These are phyloP conservation scores for Plantago lanceolata DNA, from an alignment of 305 asterid species.

Conservation along the genomic window DNA sequence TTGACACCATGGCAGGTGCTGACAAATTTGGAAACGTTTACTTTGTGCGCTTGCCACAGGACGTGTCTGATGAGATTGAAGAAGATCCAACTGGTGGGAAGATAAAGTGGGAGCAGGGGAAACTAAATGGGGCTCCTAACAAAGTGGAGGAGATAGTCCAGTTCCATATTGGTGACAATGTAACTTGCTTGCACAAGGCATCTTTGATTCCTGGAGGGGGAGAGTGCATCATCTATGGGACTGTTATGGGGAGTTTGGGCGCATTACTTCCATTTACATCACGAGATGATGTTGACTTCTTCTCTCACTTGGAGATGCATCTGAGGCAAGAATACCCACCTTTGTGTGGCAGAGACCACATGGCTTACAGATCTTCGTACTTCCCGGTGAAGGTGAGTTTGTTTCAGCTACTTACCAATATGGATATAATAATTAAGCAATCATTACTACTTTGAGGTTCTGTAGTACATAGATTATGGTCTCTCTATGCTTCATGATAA, in stretches of 20 bases:
- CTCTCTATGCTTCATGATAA: not conserved
- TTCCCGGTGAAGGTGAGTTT: slow-evolving; percentile 84
- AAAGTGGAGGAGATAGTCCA: slow-evolving; percentile 97
- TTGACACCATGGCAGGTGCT: slow-evolving; percentile 96
- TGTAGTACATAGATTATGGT: not conserved
- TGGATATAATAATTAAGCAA: not conserved
- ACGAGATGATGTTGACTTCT: slow-evolving; percentile 97
- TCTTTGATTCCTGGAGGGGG: slow-evolving; percentile 95
- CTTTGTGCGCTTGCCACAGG: slow-evolving; percentile 95
- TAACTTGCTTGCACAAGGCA: slow-evolving; percentile 81
- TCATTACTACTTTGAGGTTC: not conserved
- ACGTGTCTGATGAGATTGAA: slow-evolving; percentile 96
- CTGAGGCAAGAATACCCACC: slow-evolving; percentile 98
- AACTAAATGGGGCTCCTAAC: slow-evolving; percentile 96
- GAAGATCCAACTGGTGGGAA: slow-evolving; percentile 99
- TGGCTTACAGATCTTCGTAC: slow-evolving; percentile 94
- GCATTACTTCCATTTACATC: slow-evolving; percentile 90
- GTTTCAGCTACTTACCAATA: not conserved
- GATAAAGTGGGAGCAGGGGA: slow-evolving; percentile 99
- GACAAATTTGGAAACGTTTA: slow-evolving; percentile 94
- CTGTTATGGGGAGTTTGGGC: slow-evolving; percentile 95
- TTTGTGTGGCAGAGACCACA: slow-evolving; percentile 95
- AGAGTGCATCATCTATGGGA: slow-evolving; percentile 88
- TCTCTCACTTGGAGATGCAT: slow-evolving; percentile 98
- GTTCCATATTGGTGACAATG: slow-evolving; percentile 93